These are phyloP conservation scores for Solidago caesia DNA, from an alignment of 129 eudicot genomes.

Conservation along the genomic window DNA sequence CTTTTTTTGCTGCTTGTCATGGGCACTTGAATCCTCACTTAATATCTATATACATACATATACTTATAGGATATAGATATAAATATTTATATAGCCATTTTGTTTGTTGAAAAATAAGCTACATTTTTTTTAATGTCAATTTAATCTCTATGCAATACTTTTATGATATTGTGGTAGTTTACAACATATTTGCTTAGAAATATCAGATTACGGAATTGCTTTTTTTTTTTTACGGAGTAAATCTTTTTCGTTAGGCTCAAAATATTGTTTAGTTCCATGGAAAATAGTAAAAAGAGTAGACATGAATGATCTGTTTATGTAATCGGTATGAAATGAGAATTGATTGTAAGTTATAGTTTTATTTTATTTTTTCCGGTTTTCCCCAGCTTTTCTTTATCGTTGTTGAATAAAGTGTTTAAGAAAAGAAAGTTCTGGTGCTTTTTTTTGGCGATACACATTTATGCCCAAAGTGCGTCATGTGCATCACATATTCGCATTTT, in stretches of 20 bases:
- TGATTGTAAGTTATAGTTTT: not conserved
- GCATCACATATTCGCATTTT: no score
- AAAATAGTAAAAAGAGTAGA: not conserved
- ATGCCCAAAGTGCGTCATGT: no score
- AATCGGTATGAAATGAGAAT: not conserved
- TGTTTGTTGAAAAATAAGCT: not conserved
- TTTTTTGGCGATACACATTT: no score
- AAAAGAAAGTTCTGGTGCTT: no score
- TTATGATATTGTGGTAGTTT: slow-evolving; percentile 2
- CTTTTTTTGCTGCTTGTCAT: no score
- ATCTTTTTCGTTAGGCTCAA: no score
- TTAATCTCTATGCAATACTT: not conserved
- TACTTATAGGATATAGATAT: no score
- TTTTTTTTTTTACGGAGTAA: no score
- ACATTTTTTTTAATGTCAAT: not conserved
- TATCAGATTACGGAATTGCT: not conserved
- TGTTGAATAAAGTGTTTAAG: no score
- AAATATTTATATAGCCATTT: not conserved
- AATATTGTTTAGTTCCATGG: not conserved
- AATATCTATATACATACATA: not conserved
- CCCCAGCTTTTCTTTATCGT: no score
- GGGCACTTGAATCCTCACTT: not conserved
- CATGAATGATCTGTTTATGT: slow-evolving; percentile 1
- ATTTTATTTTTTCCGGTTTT: not conserved
- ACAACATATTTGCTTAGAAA: slow-evolving; percentile 7